These are phyloP conservation scores for Deinandra increscens DNA, from an alignment of 129 eudicot genomes.

Conservation along the genomic window DNA sequence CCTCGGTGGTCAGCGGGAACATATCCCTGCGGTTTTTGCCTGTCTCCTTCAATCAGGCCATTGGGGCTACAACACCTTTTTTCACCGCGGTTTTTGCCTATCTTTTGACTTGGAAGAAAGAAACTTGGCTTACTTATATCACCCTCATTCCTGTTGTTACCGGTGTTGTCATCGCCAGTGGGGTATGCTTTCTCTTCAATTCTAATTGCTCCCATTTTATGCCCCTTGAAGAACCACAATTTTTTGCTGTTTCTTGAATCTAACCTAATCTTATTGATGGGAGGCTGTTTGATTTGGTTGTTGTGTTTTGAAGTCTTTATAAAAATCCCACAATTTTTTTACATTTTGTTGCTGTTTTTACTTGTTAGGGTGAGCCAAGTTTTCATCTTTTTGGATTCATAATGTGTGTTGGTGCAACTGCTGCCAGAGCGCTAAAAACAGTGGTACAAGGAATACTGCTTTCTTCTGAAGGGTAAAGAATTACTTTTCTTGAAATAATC, in stretches of 20 bases:
- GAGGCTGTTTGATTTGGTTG: not conserved
- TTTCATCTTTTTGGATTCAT: conserved; percentile 79
- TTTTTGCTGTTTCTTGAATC: not conserved
- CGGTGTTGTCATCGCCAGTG: conserved; percentile 77
- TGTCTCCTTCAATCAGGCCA: conserved; percentile 77
- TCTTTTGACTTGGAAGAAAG: conserved; percentile 56
- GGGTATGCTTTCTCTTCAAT: conserved; percentile 41
- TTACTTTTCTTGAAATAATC: not conserved
- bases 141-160: conserved; percentile 80
- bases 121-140: conserved; percentile 62
- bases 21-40: conserved; percentile 67
- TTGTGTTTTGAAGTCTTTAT: not conserved
- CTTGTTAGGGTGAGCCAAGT: conserved; percentile 69
- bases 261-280: not conserved
- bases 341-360: not conserved
- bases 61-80: conserved; percentile 84
- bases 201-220: not conserved
- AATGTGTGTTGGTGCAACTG: conserved; percentile 83
- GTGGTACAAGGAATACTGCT: conserved; percentile 84
- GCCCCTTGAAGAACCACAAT: not conserved
- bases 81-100: conserved; percentile 83
- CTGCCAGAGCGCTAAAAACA: conserved; percentile 86
- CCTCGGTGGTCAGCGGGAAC: conserved; percentile 91
- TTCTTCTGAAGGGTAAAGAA: conserved; percentile 70
- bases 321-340: too few relatives aligned